phyloP scores from a whole-genome alignment of 1,284 basidiomycete genomes.

The Malassezia globosa region DNA sequence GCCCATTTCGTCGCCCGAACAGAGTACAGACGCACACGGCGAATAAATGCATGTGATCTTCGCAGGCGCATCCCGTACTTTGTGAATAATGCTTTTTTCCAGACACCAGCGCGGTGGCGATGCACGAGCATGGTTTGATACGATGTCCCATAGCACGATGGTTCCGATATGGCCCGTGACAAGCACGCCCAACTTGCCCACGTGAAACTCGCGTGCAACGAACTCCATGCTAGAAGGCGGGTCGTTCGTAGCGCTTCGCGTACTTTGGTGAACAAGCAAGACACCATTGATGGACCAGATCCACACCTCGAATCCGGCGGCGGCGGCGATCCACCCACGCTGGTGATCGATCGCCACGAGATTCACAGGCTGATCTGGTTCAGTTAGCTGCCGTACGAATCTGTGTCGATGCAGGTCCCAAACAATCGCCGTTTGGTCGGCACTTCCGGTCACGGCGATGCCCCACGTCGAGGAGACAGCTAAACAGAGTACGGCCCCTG shows the following conservation, averaged over 20 bases:
- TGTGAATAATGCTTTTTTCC: background rate
- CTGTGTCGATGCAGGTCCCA: conserved; percentile 72
- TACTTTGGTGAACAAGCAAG: conserved; percentile 58
- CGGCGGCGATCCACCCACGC: conserved; percentile 71
- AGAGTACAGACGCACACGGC: conserved; percentile 13
- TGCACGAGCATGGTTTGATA: conserved; percentile 21
- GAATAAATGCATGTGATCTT: background rate
- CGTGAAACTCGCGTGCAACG: conserved; percentile 58
- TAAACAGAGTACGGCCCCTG: conserved; percentile 56
- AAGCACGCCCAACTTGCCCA: conserved; percentile 29
- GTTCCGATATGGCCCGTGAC: conserved; percentile 40
- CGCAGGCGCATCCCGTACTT: background rate
- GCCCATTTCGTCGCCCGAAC: conserved; percentile 36
- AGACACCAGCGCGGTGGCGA: conserved; percentile 10
- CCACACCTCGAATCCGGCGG: conserved; percentile 58
- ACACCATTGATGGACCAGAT: conserved; percentile 72
- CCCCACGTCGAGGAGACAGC: conserved; percentile 72
- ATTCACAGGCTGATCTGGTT: conserved; percentile 53
- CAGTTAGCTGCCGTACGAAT: conserved; percentile 31
- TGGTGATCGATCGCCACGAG: conserved; percentile 71
- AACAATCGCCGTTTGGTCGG: conserved; percentile 69
- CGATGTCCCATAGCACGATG: conserved; percentile 36
- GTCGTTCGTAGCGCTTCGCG: conserved; percentile 46
- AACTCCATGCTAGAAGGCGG: conserved; percentile 62
- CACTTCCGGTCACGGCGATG: conserved; percentile 68